These are phyloP conservation scores for Amanita exitialis DNA, from an alignment of 768 basidiomycete species.

Conservation along the genomic window DNA sequence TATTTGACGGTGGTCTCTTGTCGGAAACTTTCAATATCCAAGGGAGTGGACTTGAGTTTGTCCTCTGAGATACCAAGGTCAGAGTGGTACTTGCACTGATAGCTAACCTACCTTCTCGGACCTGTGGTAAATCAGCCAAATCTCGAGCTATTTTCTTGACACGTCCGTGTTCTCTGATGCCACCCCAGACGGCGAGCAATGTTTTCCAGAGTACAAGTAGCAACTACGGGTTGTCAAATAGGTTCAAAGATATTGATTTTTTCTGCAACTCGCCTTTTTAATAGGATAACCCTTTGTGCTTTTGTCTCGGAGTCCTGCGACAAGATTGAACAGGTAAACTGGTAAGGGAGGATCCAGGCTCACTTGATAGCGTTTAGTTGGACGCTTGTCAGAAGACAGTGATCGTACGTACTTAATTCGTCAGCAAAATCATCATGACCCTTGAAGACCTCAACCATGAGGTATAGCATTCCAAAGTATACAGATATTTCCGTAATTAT, in stretches of 20 bases:
- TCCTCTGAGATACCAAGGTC: constrained; percentile 26
- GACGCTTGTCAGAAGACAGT: neutral
- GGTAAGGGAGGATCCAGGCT: constrained; percentile 91
- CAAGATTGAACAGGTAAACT: constrained; percentile 82
- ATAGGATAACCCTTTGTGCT: constrained; percentile 94
- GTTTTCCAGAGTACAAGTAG: constrained; percentile 94
- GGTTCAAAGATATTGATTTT: neutral
- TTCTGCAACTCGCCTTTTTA: constrained; percentile 61
- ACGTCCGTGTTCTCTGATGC: constrained; percentile 74
- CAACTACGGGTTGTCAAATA: constrained; percentile 37
- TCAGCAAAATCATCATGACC: constrained; percentile 93
- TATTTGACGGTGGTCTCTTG: constrained; percentile 93
- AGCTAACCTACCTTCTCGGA: constrained; percentile 26
- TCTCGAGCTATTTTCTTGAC: constrained; percentile 84
- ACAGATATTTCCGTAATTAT: constrained; percentile 87
- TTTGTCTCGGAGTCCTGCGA: constrained; percentile 87
- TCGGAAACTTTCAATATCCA: constrained; percentile 85
- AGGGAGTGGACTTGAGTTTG: constrained; percentile 80
- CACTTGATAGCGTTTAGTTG: constrained; percentile 43
- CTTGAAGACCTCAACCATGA: constrained; percentile 88
- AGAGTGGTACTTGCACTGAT: neutral
- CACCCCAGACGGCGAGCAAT: constrained; percentile 85
- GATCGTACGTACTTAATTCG: constrained; percentile 71
- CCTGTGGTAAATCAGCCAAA: constrained; percentile 63
- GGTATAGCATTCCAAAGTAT: constrained; percentile 93